phyloP scores from a whole-genome alignment of 495 filamentous ascomycete genomes.

The Penicillium paradoxum region DNA sequence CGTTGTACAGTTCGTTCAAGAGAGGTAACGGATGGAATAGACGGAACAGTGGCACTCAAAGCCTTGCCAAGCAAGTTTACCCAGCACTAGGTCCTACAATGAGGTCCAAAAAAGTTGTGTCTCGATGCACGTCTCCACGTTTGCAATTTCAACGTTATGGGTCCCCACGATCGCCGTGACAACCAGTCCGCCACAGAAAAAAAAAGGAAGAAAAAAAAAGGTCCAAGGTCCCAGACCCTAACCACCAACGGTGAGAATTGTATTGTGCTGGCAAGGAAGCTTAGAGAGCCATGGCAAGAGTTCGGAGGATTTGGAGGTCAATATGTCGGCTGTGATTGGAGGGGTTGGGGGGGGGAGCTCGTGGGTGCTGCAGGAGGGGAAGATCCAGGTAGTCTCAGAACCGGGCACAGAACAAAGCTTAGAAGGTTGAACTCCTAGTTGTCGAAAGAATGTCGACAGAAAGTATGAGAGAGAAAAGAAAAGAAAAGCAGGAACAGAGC shows the following conservation, averaged over 20 bases:
- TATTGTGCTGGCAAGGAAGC: neutral
- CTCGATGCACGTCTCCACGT: constrained; percentile 6
- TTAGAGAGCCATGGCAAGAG: constrained; percentile 8
- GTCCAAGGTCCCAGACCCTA: constrained; percentile 12
- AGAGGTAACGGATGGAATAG: neutral
- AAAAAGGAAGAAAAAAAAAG: neutral
- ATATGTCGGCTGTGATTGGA: constrained; percentile 19
- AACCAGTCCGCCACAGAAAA: constrained; percentile 2
- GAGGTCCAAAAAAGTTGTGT: constrained; percentile 3
- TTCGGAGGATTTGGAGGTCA: constrained; percentile 13
- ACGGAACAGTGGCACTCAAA: neutral
- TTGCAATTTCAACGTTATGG: constrained; percentile 12
- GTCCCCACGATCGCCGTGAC: constrained; percentile 13
- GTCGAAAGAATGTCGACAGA: constrained; percentile 8
- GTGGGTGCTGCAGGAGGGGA: constrained; percentile 19
- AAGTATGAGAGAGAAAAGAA: constrained; percentile 9
- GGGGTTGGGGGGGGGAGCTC: constrained; percentile 18
- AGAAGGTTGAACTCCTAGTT: neutral
- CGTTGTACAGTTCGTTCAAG: constrained; percentile 8
- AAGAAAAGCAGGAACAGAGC: constrained; percentile 25
- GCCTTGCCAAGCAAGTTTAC: neutral
- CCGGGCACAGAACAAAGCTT: neutral
- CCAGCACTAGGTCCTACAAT: constrained; percentile 6
- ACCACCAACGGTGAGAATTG: constrained; percentile 11
- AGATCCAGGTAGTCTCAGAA: neutral